phyloP scores from a whole-genome alignment of 2,329 filamentous ascomycete species.

The Pyricularia grisea region DNA sequence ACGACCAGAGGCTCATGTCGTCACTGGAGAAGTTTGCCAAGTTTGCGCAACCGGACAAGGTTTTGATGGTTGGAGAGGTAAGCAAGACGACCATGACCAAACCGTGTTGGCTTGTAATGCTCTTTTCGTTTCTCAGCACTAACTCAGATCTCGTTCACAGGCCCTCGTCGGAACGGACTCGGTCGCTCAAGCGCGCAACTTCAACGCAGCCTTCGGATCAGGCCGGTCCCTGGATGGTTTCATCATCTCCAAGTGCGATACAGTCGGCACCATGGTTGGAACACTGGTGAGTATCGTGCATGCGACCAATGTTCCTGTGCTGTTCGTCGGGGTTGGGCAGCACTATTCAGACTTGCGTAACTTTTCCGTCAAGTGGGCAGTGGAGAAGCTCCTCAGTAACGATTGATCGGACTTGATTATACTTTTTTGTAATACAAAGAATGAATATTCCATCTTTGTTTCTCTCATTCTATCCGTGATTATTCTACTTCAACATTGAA shows the following conservation, averaged over 20 bases:
- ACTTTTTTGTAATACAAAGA: not conserved
- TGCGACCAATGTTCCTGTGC: conserved; percentile 89
- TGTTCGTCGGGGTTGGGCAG: conserved; percentile 74
- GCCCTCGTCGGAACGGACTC: conserved; percentile 93
- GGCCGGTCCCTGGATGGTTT: conserved; percentile 83
- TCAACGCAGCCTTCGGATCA: conserved; percentile 84
- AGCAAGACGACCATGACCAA: conserved; percentile 8
- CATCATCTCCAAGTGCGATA: conserved; percentile 98
- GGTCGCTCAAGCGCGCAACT: conserved; percentile 91
- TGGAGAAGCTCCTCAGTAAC: conserved; percentile 53
- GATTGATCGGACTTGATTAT: conserved; percentile 20
- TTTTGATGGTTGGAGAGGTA: conserved; percentile 78
- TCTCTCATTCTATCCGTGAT: not conserved
- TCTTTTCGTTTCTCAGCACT: not conserved
- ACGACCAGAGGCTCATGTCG: conserved; percentile 92
- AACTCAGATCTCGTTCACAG: conserved; percentile 19
- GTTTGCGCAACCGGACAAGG: conserved; percentile 93
- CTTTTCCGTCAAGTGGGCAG: conserved; percentile 61
- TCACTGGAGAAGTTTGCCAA: conserved; percentile 96
- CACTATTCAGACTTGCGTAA: conserved; percentile 61
- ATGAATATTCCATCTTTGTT: not conserved
- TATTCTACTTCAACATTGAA: not conserved
- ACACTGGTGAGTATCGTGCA: conserved; percentile 96
- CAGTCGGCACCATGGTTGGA: conserved; percentile 96
- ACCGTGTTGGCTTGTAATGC: not conserved